Evolutionary conservation across 1,284 basidiomycete species (phyloP).

Genomic region (Nidula niveotomentosa): DNA sequence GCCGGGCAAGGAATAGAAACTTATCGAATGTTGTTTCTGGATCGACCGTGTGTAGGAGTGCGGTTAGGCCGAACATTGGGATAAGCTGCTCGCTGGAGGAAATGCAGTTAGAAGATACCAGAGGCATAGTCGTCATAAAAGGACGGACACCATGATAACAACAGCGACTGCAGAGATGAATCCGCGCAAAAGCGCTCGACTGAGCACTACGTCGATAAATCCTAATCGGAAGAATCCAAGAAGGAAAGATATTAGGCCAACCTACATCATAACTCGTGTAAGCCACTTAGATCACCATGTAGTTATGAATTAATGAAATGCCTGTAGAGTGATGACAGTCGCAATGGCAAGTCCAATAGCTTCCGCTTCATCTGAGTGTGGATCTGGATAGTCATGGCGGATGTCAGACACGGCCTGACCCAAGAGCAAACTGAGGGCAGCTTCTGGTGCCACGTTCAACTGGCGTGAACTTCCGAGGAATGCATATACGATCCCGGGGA

Average conservation of each 20-base stretch:
- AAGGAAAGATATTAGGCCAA: conserved; percentile 84
- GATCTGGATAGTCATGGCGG: conserved; percentile 61
- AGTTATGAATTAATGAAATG: conserved; percentile 23
- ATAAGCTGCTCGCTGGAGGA: conserved; percentile 71
- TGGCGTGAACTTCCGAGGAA: conserved; percentile 85
- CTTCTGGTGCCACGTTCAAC: conserved; percentile 88
- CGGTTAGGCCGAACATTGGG: conserved; percentile 76
- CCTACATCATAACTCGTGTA: conserved; percentile 36
- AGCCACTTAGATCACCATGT: background rate
- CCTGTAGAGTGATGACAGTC: conserved; percentile 83
- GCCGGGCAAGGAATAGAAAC: conserved; percentile 70
- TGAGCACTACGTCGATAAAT: conserved; percentile 95
- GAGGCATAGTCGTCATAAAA: background rate
- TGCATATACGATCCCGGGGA: conserved; percentile 83
- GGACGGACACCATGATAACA: conserved; percentile 68
- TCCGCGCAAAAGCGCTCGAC: conserved; percentile 83
- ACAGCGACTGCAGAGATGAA: conserved; percentile 84
- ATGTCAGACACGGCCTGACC: conserved; percentile 83
- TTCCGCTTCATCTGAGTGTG: conserved; percentile 49
- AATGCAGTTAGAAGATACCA: conserved; percentile 5
- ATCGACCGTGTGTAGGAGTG: conserved; percentile 52
- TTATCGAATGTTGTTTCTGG: conserved; percentile 76
- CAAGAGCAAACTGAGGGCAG: conserved; percentile 84
- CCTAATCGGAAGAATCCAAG: conserved; percentile 89
- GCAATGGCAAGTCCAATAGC: conserved; percentile 63